Evolutionary conservation across 1,284 basidiomycete species (phyloP), one percentile per base, ranked within the genome.

Genomic region (Apiotrichum porosum): DNA sequence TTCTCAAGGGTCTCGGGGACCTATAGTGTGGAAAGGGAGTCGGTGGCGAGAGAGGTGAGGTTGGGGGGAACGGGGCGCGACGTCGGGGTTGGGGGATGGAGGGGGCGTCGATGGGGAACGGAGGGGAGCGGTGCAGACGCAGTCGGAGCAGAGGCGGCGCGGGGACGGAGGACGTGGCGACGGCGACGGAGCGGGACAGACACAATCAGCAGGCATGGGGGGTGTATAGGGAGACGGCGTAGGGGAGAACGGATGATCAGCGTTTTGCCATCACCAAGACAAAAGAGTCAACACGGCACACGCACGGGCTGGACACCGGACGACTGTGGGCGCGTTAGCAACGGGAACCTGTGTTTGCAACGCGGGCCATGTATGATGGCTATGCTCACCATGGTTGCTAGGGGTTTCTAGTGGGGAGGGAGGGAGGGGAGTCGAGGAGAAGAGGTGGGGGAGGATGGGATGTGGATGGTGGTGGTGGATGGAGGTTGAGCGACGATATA

Each of bases 1-100:
- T 72, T 71, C 2, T 72, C 66, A 52, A 90, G 61, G 74, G 88
- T 91, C 56, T 71, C 69, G 51, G 55, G 62, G 53, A 61, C 62
- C 69, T 71, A 59, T 38, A 30, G 30, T 30, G 35, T 36, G 18
- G 22, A 17, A n/a, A 21, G 10, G 19, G 36, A 12, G 15, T 19
- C 4, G 24, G n/a, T 32, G 10, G 19, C 32, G 30, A 24, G 17
- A 12, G 34, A 9, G 33, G 4, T 32, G 24, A 15, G 37, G 19
- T n/a, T 15, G n/a, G 30, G 9, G 24, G 24, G 39, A 21, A 41
- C 37, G 24, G 12, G 34, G 35, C 14, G 17, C 26, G 42, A 12
- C 15, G 44, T 6, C 24, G 19, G 28, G 15, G 26, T 17, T 9
- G 42, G 19, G 31, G 34, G 23, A 24, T 17, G 33, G 18, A 23